Percentiles rank a stretch among this genome's conserved stretches.
Conservation (phyloP, 2,329 filamentous ascomycete species). For the Epichloe coenophiala region DNA sequence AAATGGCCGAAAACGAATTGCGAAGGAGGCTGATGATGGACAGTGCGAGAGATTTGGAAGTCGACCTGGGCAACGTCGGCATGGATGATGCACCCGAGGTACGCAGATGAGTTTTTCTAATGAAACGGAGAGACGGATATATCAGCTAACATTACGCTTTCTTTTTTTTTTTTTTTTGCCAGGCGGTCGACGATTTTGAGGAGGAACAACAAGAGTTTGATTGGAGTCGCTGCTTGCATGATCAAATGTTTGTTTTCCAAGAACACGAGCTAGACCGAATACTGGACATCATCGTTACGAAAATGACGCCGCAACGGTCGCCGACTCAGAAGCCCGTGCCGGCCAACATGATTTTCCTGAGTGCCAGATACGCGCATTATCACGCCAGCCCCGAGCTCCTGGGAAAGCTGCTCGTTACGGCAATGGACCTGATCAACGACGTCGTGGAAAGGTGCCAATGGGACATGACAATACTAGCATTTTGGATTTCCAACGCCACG, state of each 20-base stretch:
- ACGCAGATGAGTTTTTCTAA: conserved; percentile 14
- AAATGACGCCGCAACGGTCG: conserved; percentile 92
- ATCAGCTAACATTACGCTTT: conserved; percentile 13
- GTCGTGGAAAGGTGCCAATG: conserved; percentile 93
- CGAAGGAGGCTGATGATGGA: conserved; percentile 98
- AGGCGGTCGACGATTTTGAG: conserved; percentile 65
- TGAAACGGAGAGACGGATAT: background rate
- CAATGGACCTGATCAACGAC: conserved; percentile 93
- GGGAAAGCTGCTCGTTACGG: conserved; percentile 63
- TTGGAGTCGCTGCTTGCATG: conserved; percentile 86
- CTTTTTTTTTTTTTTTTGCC: background rate
- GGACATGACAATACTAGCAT: conserved; percentile 98
- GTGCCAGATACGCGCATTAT: conserved; percentile 91
- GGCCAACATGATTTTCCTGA: conserved; percentile 92
- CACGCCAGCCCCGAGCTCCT: conserved; percentile 80
- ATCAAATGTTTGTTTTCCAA: conserved; percentile 99
- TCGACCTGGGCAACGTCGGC: conserved; percentile 88
- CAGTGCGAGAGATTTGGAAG: conserved; percentile 90
- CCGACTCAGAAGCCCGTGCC: conserved; percentile 96
- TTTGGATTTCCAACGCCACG: conserved; percentile 97
- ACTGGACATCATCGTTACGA: conserved; percentile 89
- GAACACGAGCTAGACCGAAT: conserved; percentile 85
- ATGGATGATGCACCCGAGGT: conserved; percentile 93
- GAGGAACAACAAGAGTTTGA: conserved; percentile 91
- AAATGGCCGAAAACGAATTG: conserved; percentile 93